Evolutionary conservation across 345 rosid genomes (phyloP).

Genomic region (Mallotus nudiflorus): DNA sequence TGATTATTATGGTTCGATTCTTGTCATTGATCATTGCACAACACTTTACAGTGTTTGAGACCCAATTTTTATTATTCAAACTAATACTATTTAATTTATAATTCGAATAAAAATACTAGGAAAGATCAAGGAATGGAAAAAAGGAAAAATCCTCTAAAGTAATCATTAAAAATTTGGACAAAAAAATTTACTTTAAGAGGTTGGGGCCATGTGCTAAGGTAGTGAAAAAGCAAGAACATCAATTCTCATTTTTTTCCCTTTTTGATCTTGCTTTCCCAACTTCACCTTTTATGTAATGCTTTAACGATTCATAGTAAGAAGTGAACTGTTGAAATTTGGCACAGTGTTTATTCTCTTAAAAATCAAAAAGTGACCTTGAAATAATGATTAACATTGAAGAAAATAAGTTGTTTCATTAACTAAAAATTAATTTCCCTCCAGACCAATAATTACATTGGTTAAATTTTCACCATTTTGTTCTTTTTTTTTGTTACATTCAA

Average conservation of each 20-base stretch:
- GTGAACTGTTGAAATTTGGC: background rate
- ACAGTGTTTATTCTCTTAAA: background rate
- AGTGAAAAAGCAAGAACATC: constrained; percentile 35
- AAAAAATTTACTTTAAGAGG: constrained; percentile 21
- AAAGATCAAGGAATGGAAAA: background rate
- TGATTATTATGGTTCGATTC: too few species aligned
- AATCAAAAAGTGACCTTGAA: too few species aligned
- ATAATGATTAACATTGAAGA: too few species aligned
- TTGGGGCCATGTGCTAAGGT: constrained; percentile 58
- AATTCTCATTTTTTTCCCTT: constrained; percentile 24
- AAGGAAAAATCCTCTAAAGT: background rate
- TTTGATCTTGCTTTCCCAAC: constrained; percentile 9
- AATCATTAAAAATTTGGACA: constrained; percentile 13
- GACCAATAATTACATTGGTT: constrained; percentile 25
- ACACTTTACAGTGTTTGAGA: too few species aligned
- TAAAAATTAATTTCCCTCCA: background rate
- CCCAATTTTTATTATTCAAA: too few species aligned
- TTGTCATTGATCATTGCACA: too few species aligned
- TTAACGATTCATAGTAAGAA: constrained; percentile 21
- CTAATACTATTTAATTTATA: too few species aligned
- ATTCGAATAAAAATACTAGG: background rate
- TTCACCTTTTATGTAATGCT: constrained; percentile 19
- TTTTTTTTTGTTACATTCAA: background rate
- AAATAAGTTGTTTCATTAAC: too few species aligned
- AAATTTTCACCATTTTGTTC: background rate